Conservation (phyloP, 768 basidiomycete species). For the Mycena olivaceomarginata region DNA sequence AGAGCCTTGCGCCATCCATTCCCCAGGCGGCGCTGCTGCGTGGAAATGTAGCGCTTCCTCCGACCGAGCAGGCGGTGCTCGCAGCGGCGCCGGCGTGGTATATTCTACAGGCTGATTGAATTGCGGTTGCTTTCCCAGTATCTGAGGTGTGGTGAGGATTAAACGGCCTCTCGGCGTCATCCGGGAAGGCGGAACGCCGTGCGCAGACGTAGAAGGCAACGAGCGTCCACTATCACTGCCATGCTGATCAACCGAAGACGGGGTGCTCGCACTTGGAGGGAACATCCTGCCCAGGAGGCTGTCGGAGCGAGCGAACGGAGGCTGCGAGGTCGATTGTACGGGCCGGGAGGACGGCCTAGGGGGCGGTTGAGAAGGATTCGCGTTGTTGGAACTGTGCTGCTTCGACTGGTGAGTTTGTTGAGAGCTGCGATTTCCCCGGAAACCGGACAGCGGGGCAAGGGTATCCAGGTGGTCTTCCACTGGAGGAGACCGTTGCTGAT, state of each 20-base stretch:
- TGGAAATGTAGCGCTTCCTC: constrained; percentile 27
- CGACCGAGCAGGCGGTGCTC: constrained; percentile 25
- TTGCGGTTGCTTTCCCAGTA: constrained; percentile 20
- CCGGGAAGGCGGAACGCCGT: constrained; percentile 40
- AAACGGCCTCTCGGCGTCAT: constrained; percentile 39
- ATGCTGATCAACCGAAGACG: constrained; percentile 37
- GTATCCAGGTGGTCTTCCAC: constrained; percentile 41
- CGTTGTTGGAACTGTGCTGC: constrained; percentile 18
- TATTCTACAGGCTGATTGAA: constrained; percentile 9
- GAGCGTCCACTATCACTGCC: constrained; percentile 49
- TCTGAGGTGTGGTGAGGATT: constrained; percentile 37
- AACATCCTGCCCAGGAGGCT: constrained; percentile 53
- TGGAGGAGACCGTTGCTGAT: constrained; percentile 2
- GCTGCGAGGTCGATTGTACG: not conserved
- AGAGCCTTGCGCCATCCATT: constrained; percentile 19
- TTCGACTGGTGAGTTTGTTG: constrained; percentile 35
- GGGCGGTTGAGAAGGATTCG: constrained; percentile 19
- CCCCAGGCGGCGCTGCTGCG: not conserved
- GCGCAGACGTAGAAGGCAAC: constrained; percentile 40
- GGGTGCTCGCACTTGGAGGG: constrained; percentile 48
- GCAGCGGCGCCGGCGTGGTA: constrained; percentile 24
- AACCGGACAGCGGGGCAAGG: constrained; percentile 44
- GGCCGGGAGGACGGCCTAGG: not conserved
- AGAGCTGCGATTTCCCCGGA: constrained; percentile 41
- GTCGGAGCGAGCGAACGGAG: constrained; percentile 40